phyloP scores from a whole-genome alignment of 1,284 basidiomycete species.

The Malassezia furfur region DNA sequence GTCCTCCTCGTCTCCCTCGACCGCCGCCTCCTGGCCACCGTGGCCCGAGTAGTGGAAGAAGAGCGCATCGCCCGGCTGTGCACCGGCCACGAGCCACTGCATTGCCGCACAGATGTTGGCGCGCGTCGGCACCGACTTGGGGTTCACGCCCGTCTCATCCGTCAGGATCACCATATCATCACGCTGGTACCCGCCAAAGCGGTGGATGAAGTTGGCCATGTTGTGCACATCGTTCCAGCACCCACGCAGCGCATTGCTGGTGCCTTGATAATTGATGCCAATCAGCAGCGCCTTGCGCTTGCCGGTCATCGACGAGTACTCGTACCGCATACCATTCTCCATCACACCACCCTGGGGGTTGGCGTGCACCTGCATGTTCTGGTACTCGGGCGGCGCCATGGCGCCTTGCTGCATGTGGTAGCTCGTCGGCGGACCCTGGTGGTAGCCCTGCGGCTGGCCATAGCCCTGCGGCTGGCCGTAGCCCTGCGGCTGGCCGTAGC shows the following conservation, averaged over 20 bases:
- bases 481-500: slow-evolving; percentile 19
- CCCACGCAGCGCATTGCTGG: slow-evolving; percentile 36
- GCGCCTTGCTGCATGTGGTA: slow-evolving; percentile 22
- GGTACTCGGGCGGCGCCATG: slow-evolving; percentile 35
- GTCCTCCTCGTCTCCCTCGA: slow-evolving; percentile 46
- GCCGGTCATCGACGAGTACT: slow-evolving; percentile 44
- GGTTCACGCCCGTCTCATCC: slow-evolving; percentile 31
- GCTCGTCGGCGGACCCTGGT: slow-evolving; percentile 22
- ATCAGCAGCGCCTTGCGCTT: slow-evolving; percentile 47
- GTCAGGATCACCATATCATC: slow-evolving; percentile 48
- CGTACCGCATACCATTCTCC: slow-evolving; percentile 35
- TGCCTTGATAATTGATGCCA: slow-evolving; percentile 45
- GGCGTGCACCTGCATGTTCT: slow-evolving; percentile 26
- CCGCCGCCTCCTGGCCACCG: slow-evolving; percentile 44
- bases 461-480: slow-evolving; percentile 23
- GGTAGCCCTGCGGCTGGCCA: slow-evolving; percentile 13
- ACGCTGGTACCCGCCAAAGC: slow-evolving; percentile 37
- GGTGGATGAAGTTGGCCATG: slow-evolving; percentile 40
- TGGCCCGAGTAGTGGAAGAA: slow-evolving; percentile 48
- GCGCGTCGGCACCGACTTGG: slow-evolving; percentile 42
- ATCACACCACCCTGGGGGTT: slow-evolving; percentile 34
- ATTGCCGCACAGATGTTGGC: slow-evolving; percentile 46
- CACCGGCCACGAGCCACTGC: slow-evolving; percentile 45
- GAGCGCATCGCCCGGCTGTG: slow-evolving; percentile 42
- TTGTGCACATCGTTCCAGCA: slow-evolving; percentile 48